Evolutionary conservation across 2,329 filamentous ascomycete species (phyloP).

Genomic region (Cercospora janseana): DNA sequence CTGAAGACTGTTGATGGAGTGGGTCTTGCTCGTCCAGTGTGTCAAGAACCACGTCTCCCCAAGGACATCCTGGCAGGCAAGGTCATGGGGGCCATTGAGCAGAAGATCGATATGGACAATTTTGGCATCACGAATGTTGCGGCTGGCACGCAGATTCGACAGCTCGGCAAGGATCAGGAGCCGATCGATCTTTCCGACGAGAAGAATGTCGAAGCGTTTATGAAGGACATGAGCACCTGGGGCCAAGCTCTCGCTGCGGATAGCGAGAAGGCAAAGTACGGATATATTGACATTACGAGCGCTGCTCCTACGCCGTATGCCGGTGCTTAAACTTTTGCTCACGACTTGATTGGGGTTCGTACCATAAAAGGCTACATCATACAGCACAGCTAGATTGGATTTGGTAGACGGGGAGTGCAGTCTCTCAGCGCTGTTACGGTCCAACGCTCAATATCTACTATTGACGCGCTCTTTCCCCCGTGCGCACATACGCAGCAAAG

Average conservation of each 20-base stretch:
- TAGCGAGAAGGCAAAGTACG: slow-evolving; percentile 24
- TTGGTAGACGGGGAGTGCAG: too few species aligned
- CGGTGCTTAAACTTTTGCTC: slow-evolving; percentile 13
- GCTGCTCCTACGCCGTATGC: slow-evolving; percentile 42
- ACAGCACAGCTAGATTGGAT: too few species aligned
- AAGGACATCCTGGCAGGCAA: slow-evolving; percentile 49
- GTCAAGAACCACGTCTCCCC: slow-evolving; percentile 52
- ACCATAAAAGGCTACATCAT: too few species aligned
- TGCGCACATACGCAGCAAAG: too few species aligned
- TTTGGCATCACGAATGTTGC: slow-evolving; percentile 51
- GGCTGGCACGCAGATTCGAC: slow-evolving; percentile 52
- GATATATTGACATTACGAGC: slow-evolving; percentile 43
- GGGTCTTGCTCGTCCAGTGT: slow-evolving; percentile 55
- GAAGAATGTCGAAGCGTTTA: slow-evolving; percentile 49
- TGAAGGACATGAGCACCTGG: slow-evolving; percentile 51
- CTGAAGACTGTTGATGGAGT: slow-evolving; percentile 56
- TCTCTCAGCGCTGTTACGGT: too few species aligned
- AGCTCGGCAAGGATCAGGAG: slow-evolving; percentile 54
- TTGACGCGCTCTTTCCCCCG: too few species aligned
- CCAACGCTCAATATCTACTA: too few species aligned
- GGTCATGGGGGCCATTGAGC: slow-evolving; percentile 50
- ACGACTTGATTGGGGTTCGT: too few species aligned
- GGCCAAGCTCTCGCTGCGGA: slow-evolving; percentile 27
- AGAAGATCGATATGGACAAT: slow-evolving; percentile 47
- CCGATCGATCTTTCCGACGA: slow-evolving; percentile 54